phyloP scores from a whole-genome alignment of 176 grass and related monocot genomes.

The Carex myosuroides region DNA sequence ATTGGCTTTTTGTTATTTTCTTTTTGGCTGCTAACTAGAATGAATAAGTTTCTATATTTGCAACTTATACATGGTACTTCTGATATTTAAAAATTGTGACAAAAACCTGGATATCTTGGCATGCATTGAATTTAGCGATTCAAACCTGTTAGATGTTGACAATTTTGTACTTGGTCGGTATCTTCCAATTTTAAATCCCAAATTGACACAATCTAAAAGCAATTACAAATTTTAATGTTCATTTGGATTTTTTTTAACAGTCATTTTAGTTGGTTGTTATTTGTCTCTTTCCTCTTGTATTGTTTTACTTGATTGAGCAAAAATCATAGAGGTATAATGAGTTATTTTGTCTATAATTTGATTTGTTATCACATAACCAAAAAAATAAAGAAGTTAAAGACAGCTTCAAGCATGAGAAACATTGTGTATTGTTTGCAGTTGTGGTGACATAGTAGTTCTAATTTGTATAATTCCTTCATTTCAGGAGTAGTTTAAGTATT shows the following conservation, averaged over 20 bases:
- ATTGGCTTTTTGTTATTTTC: background rate
- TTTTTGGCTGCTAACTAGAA: background rate
- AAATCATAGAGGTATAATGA: background rate
- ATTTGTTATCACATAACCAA: background rate
- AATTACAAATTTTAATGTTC: no score
- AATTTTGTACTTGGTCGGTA: no score
- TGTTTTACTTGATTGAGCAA: background rate
- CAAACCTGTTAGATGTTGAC: background rate
- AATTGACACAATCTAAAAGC: no score
- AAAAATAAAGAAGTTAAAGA: background rate
- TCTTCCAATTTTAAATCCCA: background rate
- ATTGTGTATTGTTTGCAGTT: background rate
- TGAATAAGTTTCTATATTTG: background rate
- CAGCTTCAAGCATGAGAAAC: background rate
- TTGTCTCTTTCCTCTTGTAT: no score
- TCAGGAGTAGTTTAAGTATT: background rate
- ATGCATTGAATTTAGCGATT: background rate
- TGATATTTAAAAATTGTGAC: background rate
- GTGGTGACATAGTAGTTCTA: background rate
- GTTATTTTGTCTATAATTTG: background rate
- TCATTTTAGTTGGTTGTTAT: no score
- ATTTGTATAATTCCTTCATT: background rate
- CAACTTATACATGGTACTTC: background rate
- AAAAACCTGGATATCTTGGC: background rate
- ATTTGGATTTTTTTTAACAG: no score